Base-by-base conservation (phyloP, 2,329 filamentous ascomycete species). In the Penicillium sp. region DNA sequence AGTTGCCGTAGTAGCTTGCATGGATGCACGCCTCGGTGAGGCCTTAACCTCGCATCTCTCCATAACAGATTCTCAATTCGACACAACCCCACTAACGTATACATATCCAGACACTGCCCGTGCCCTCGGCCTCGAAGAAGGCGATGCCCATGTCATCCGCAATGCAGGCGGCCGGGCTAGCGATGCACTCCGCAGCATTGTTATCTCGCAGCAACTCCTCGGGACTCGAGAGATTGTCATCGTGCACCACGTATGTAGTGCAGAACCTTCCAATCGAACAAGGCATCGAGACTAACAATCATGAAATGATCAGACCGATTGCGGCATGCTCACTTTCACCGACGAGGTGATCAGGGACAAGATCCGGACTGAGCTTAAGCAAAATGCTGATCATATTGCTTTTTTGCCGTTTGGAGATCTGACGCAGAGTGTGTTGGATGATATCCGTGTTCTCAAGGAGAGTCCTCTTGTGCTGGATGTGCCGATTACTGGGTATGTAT, bases 141-240 rank as follows among this genome's bases (percentile, higher is more conserved):
- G 91, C 41, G 89, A 92, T 63, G 91, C 90, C 0, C 90, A 95
- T 74, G 85, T 92, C 35, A 88, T 92, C 60, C 86, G 90, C 59
- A 93, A 92, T 66, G 89, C 87, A 10, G 88, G 88, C 2, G 89
- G 81, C 1, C 86, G 83, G 16, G 87, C 85, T 1, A 77, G 80
- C 39, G 90, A 94, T 57, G 89, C 87, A 0, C 80, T 93, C 7
- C 87, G 91, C 52, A 90, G 86, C 19, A 83, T 95, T 56, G 75
- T 94, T 60, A 91, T 95, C 69, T 92, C 89, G 0, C 82, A 95
- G 76, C 90, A 94, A 72, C 80, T 94, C 7, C 83, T 95, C 0
- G 89, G 88, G 9, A 95, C 91, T 0, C 81, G 83, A 1, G 90
- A 94, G 73, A 87, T 95, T 51, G 74, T 93, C 18, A 72, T 93